Evolutionary conservation across 2,329 filamentous ascomycete genomes (phyloP), one percentile per base, ranked within the genome.

Genomic region (Botrytis deweyae): DNA sequence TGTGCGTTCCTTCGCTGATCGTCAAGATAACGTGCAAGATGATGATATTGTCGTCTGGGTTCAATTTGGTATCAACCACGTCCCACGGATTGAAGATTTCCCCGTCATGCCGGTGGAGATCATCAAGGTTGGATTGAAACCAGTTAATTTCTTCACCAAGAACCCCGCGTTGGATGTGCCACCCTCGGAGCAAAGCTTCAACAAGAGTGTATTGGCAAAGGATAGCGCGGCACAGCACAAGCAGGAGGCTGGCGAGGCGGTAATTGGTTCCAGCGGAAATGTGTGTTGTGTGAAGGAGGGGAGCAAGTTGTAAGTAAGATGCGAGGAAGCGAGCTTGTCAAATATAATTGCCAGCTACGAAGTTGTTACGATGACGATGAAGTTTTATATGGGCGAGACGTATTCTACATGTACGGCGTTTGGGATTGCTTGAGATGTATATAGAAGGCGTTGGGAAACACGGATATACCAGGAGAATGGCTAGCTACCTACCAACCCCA

Each of bases 21-120:
- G 89, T 83, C 81, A 85, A 44, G 83, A 87, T 64, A 79, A 85
- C 77, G 84, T 86, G 42, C 77, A 86, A 80, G 82, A 90, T 74
- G 82, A 85, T 33, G 86, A 89, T 61, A 84, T 89, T 59, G 87
- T 90, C 1, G 81, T 90, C 7, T 90, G 87, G 87, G 85, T 88
- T 29, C 86, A 88, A 4, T 86, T 86, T 78, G 84, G 90, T 29
- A 87, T 90, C 40, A 92, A 90, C 49, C 90, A 92, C 76, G 88
- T 90, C 40, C 89, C 89, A 0, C 83, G 89, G 9, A 84, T 88
- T 38, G 90, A 91, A 78, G 90, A 92, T 78, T 92, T 91, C 81
- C 90, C 90, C 1, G 88, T 92, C 59, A 92, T 92, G 90, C 90
- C 90, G 0, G 87, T 86, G 77, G 90, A 92, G 81, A 86, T 83